Base-by-base conservation (phyloP, 1,284 basidiomycete species). In the Rhodotorula sp. region DNA sequence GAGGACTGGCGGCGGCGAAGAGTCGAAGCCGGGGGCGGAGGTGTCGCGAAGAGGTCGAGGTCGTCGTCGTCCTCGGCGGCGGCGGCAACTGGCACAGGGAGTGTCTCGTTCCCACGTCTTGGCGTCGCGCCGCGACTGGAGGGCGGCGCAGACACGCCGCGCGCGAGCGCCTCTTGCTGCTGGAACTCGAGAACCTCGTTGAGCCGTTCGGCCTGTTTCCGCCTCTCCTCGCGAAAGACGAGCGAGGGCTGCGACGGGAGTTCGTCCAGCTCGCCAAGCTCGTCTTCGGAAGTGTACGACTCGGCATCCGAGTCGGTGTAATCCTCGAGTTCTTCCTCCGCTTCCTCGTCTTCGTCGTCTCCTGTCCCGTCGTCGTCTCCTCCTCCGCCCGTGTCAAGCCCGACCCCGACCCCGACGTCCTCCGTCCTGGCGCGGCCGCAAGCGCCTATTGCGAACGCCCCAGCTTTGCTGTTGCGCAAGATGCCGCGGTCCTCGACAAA, bases 401-500 rank as follows among this genome's bases (percentile, higher is more conserved):
- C 64, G 24, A 59, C 64, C 11, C 59, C 13, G 9, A 54, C 64
- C 11, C 59, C 13, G 9, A 54, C 28, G 15, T 13, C 54, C 65
- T n/a, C 50, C 57, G 31, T 37, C 60, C 6, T 37, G 11, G 44
- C 28, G 22, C 60, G 34, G 24, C 15, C 44, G 24, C 51, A 60
- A 9, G 62, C 62, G 22, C 69, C 69, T 28, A 70, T 64, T 3
- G 69, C 58, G 34, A 70, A 70, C 24, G 24, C 65, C 30, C 69
- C 69, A 22, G 51, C 44, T 9, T 59, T 44, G 4, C 46, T 44
- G 34, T 59, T 54, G 1, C 67, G 26, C 52, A 71, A 37, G 20
- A 71, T 54, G 57, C 70, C 70, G 28, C 70, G 59, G 47, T 71
- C 70, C 30, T 59, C 16, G 9, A 63, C 64, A 20, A 71, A 64